phyloP scores from a whole-genome alignment of 2,329 filamentous ascomycete species.

The Epichloe gansuensis region DNA sequence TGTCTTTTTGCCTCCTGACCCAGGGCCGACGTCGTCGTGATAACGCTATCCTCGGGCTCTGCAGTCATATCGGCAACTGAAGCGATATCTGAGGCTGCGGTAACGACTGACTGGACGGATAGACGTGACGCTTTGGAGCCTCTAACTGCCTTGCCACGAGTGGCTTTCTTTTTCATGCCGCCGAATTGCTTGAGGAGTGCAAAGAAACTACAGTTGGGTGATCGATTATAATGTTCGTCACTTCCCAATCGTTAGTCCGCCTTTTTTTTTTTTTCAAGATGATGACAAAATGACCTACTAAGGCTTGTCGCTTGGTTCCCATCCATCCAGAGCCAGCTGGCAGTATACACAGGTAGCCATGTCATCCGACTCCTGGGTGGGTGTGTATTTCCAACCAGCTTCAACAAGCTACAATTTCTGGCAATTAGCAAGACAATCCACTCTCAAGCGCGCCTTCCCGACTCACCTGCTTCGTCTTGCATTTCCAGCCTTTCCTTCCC shows the following conservation, averaged over 20 bases:
- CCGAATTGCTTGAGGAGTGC: constrained; percentile 47
- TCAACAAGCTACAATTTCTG: constrained; percentile 57
- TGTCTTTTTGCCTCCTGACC: constrained; percentile 44
- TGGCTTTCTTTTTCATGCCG: constrained; percentile 41
- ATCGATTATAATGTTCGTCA: constrained; percentile 74
- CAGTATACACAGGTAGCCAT: constrained; percentile 89
- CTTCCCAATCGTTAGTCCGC: constrained; percentile 30
- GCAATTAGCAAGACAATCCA: constrained; percentile 3
- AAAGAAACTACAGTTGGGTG: constrained; percentile 76
- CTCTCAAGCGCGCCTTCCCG: not conserved
- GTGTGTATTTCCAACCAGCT: constrained; percentile 89
- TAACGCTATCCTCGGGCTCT: constrained; percentile 44
- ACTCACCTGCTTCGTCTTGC: constrained; percentile 72
- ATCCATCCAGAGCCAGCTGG: constrained; percentile 77
- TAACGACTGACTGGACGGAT: constrained; percentile 45
- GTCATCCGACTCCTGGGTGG: constrained; percentile 71
- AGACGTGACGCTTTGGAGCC: constrained; percentile 59
- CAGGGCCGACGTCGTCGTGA: constrained; percentile 48
- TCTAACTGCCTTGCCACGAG: constrained; percentile 40
- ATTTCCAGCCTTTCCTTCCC: constrained; percentile 74
- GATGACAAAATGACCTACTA: constrained; percentile 40
- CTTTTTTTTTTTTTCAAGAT: not conserved
- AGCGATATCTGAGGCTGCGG: constrained; percentile 35
- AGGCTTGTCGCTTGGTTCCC: constrained; percentile 88
- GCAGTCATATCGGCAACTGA: constrained; percentile 35